Base-by-base conservation (phyloP, 306 rosid genomes). In the Dalbergia oliveri region DNA sequence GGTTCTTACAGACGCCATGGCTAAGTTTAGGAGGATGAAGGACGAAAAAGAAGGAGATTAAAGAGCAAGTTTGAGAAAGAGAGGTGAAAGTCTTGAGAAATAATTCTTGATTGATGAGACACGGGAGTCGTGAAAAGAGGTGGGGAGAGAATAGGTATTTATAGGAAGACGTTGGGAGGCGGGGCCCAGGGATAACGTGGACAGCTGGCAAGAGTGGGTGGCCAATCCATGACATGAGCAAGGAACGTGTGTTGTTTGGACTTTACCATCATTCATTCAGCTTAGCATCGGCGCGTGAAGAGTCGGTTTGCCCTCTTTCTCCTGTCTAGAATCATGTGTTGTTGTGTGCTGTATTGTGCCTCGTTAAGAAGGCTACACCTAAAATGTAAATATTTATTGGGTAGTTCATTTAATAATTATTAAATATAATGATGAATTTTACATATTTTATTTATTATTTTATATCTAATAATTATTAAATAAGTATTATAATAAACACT, bases 1-100 rank as follows among this genome's bases (percentile, higher is more conserved):
- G 43, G 79, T 5, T 50, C 11, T 63, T 4, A 14, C 14, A 0
- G 70, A 6, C 1, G 89, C 93, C 91, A 91, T 90, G 9, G 62
- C 15, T 33, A 13, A 33, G 0, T 9, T 6, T 1, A 10, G 14
- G 8, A 78, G 18, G 11, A 10, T 45, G 50, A 47, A 21, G 23
- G 0, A 21, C 23, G 1, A 21, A 21, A 21, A 21, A 58, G 1
- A 12, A 2, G 12, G 12, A 56, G 11, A 44, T 3, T 6, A 10
- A 11, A 44, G 12, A 44, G 9, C 3, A 3, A 10, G 53, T 1
- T 47, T 13, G 14, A 47, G n/a, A 47, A 3, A 3, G 31, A 47
- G 53, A 47, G 13, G 14, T 47, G 53, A 7, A 8, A 11, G 31
- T 2, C 31, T 26, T 26, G 31, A 26, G 31, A 26, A 26, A 26